Evolutionary conservation across 768 basidiomycete species (phyloP).

Genomic region (Pleurotus giganteus): DNA sequence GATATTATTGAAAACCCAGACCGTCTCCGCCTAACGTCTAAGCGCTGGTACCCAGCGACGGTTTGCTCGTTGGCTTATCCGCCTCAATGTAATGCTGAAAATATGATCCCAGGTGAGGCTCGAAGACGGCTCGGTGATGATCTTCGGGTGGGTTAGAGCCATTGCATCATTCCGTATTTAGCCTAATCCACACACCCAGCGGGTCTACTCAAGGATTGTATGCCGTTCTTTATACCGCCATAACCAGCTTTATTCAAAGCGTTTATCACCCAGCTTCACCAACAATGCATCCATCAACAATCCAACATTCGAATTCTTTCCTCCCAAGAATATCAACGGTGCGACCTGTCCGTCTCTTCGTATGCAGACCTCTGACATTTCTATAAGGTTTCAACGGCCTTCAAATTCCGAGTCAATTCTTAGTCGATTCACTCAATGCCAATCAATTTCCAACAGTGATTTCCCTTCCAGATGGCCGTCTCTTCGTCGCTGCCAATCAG

Average conservation of each 20-base stretch:
- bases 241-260: slow-evolving; percentile 9
- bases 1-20: slow-evolving; percentile 34
- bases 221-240: slow-evolving; percentile 17
- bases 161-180: too few species aligned
- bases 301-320: neutral
- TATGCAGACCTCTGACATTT: neutral
- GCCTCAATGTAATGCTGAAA: neutral
- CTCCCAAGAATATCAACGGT: neutral
- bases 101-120: slow-evolving; percentile 5
- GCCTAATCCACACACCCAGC: neutral
- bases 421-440: slow-evolving; percentile 14
- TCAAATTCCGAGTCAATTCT: slow-evolving; percentile 15
- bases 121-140: slow-evolving; percentile 3
- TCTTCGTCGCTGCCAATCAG: slow-evolving; percentile 40
- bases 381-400: slow-evolving; percentile 23
- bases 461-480: slow-evolving; percentile 38
- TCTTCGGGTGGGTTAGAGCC: neutral
- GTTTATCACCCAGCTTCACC: neutral
- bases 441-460: slow-evolving; percentile 22
- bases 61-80: slow-evolving; percentile 16
- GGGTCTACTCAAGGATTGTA: neutral
- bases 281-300: slow-evolving; percentile 7
- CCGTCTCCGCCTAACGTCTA: slow-evolving; percentile 30
- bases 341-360: neutral
- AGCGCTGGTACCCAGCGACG: slow-evolving; percentile 41